A percentile compares a stretch with the other conserved stretches of the same genome.
These are phyloP conservation scores for Barnettozyma vustinii DNA, from an alignment of 805 yeast genomes.

Conservation along the genomic window DNA sequence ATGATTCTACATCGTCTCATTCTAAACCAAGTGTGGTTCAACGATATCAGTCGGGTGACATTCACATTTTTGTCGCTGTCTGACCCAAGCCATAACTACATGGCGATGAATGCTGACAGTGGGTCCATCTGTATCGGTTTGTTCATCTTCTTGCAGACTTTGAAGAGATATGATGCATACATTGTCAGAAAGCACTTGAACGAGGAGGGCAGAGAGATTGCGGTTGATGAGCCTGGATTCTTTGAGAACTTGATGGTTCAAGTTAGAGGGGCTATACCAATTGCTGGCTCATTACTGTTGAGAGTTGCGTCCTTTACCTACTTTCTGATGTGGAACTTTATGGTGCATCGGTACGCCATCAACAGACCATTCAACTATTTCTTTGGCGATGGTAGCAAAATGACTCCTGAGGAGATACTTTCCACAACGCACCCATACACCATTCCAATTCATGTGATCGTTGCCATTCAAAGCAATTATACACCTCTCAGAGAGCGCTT, in stretches of 20 bases:
- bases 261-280: neutral
- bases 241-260: neutral
- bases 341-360: slow-evolving; percentile 5
- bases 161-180: slow-evolving; percentile 14
- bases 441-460: slow-evolving; percentile 3
- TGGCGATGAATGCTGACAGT: slow-evolving; percentile 3
- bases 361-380: slow-evolving; percentile 8
- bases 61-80: neutral
- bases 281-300: neutral
- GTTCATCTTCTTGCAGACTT: slow-evolving; percentile 14
- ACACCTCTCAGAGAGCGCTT: neutral
- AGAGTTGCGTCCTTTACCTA: neutral
- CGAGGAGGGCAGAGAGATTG: slow-evolving; percentile 12
- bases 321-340: neutral
- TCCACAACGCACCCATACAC: neutral
- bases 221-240: neutral
- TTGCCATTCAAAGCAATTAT: slow-evolving; percentile 4
- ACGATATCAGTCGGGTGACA: neutral
- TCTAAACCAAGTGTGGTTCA: neutral
- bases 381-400: neutral
- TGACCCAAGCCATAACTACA: neutral
- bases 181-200: slow-evolving; percentile 19
- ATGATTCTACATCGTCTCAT: neutral
- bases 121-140: slow-evolving; percentile 19
- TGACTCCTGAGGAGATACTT: neutral